Conservation (phyloP, 2,329 filamentous ascomycete species). For the Herpotrichia juniperi region DNA sequence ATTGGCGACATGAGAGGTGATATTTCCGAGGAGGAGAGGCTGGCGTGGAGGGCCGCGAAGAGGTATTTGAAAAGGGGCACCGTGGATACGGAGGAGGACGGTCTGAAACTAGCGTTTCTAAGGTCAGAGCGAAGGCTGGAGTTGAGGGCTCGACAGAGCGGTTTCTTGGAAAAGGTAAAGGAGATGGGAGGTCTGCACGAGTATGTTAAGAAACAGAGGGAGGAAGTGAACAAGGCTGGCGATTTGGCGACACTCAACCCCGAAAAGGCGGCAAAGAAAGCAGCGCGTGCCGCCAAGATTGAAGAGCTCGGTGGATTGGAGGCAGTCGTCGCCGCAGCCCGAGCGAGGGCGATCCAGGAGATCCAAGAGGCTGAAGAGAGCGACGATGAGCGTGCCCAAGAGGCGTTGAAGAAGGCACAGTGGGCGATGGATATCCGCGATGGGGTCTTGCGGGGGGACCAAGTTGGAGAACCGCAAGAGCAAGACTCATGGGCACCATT, state of each 20-base stretch:
- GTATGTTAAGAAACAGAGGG: not conserved
- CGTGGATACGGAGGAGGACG: not conserved
- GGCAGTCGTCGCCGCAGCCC: not conserved
- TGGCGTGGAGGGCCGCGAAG: not conserved
- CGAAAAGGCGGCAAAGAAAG: not conserved
- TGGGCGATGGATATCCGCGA: not conserved
- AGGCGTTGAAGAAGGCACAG: not conserved
- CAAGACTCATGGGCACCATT: not conserved
- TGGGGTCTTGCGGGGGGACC: not conserved
- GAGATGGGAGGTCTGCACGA: not conserved
- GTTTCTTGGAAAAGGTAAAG: slow-evolving; percentile 1
- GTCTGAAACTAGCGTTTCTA: not conserved
- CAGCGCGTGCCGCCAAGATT: not conserved
- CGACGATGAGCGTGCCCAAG: not conserved
- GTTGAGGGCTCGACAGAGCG: not conserved
- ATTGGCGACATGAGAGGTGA: not conserved
- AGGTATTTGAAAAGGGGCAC: not conserved
- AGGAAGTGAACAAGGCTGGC: not conserved
- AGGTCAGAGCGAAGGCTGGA: not conserved
- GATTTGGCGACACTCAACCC: not conserved
- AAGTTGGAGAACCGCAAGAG: not conserved
- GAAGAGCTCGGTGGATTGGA: not conserved
- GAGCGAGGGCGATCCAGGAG: not conserved
- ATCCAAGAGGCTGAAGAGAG: not conserved
- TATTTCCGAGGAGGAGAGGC: not conserved